Conservation (phyloP, 2,329 filamentous ascomycete genomes). For the Xylariaceae sp. region DNA sequence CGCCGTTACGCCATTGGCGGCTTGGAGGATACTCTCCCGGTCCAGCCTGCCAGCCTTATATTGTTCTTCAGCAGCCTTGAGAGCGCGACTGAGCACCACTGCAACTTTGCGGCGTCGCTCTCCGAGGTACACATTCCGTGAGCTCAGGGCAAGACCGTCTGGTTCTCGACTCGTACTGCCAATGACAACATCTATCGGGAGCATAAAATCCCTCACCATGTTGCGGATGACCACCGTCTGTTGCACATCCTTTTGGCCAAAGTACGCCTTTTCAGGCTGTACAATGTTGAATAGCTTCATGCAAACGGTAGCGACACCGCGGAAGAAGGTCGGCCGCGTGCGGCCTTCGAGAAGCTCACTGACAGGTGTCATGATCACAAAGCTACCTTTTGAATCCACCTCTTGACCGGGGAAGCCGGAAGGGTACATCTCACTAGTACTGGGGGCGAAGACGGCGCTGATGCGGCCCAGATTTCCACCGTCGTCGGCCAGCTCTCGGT, state of each 20-base stretch:
- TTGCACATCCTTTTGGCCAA: constrained; percentile 97
- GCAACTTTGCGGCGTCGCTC: constrained; percentile 65
- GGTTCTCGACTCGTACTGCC: constrained; percentile 67
- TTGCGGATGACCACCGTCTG: constrained; percentile 86
- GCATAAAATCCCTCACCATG: constrained; percentile 81
- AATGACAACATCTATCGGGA: constrained; percentile 70
- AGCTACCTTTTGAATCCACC: constrained; percentile 73
- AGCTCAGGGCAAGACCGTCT: constrained; percentile 87
- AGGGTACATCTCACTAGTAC: constrained; percentile 81
- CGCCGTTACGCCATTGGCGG: constrained; percentile 58
- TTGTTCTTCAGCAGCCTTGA: constrained; percentile 63
- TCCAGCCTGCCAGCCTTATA: constrained; percentile 51
- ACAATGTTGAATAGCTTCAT: constrained; percentile 89
- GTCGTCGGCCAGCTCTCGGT: constrained; percentile 64
- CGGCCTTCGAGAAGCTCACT: constrained; percentile 76
- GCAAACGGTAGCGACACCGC: constrained; percentile 92
- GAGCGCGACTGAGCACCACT: constrained; percentile 63
- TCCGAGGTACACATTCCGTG: constrained; percentile 89
- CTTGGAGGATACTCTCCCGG: constrained; percentile 64
- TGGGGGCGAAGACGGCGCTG: constrained; percentile 80
- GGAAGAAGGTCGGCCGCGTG: constrained; percentile 88
- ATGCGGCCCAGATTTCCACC: constrained; percentile 60
- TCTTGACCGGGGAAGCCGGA: constrained; percentile 68
- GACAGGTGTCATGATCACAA: constrained; percentile 85
- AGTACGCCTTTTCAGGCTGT: constrained; percentile 73